A percentile compares a stretch with the other conserved stretches of the same genome.
Evolutionary conservation across 805 yeast genomes (phyloP).

Genomic region (Schizosaccharomyces osmophilus): DNA sequence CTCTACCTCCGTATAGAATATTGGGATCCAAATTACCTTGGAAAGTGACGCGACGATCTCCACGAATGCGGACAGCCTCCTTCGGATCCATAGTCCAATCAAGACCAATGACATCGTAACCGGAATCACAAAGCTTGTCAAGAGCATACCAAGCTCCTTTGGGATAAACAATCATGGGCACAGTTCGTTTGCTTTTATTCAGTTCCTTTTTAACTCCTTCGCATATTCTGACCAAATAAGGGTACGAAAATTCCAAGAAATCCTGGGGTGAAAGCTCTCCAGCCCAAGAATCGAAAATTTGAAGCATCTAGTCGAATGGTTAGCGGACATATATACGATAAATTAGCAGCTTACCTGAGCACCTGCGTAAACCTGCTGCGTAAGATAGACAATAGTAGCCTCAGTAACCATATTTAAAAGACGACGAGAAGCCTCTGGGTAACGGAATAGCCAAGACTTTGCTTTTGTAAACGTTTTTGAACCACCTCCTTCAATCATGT

Average conservation of each 20-base stretch:
- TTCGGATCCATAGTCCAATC: constrained; percentile 79
- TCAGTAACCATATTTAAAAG: constrained; percentile 60
- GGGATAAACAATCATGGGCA: constrained; percentile 78
- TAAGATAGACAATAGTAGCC: constrained; percentile 74
- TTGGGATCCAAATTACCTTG: constrained; percentile 97
- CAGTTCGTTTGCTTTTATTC: constrained; percentile 43
- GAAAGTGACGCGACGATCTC: constrained; percentile 51
- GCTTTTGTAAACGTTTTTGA: constrained; percentile 75
- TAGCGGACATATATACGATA: background rate
- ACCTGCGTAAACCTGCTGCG: constrained; percentile 88
- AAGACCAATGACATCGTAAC: constrained; percentile 69
- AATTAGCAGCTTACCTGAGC: constrained; percentile 31
- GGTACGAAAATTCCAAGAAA: constrained; percentile 68
- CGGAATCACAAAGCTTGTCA: constrained; percentile 55
- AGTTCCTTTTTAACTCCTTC: constrained; percentile 43
- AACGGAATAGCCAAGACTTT: constrained; percentile 72
- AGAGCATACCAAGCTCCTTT: constrained; percentile 96
- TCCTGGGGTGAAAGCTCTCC: constrained; percentile 85
- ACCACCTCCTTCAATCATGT: constrained; percentile 87
- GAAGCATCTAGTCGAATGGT: constrained; percentile 39
- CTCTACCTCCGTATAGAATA: constrained; percentile 56
- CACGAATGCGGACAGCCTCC: constrained; percentile 46
- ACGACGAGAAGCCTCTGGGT: constrained; percentile 44
- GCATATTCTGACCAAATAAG: constrained; percentile 60
- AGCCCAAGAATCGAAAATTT: constrained; percentile 94